Evolutionary conservation across 2,329 filamentous ascomycete genomes (phyloP).

Genomic region (Hysterium pulicare): DNA sequence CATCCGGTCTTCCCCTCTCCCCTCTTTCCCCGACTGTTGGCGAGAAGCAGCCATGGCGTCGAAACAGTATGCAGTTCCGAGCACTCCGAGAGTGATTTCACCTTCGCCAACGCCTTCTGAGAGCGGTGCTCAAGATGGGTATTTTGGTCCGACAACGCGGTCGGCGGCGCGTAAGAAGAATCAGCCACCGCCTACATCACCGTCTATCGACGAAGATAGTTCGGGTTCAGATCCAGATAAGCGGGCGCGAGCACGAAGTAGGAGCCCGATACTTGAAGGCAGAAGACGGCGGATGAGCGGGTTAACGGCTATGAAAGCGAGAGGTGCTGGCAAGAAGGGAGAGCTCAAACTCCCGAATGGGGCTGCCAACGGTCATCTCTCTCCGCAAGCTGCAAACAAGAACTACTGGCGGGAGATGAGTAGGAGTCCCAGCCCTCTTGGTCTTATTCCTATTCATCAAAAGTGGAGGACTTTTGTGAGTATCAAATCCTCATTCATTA

Average conservation of each 20-base stretch:
- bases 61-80: constrained; percentile 61
- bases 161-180: constrained; percentile 66
- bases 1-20: constrained; percentile 55
- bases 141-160: constrained; percentile 73
- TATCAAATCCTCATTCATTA: constrained; percentile 7
- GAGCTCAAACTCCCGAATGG: constrained; percentile 41
- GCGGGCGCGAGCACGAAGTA: constrained; percentile 66
- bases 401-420: constrained; percentile 86
- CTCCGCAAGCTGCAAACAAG: constrained; percentile 60
- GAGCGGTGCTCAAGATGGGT: constrained; percentile 52
- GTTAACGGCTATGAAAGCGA: constrained; percentile 50
- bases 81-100: constrained; percentile 83
- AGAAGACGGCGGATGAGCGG: constrained; percentile 50
- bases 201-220: constrained; percentile 61
- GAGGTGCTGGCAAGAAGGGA: constrained; percentile 31
- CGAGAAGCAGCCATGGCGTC: constrained; percentile 43
- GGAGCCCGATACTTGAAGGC: constrained; percentile 58
- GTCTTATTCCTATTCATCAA: constrained; percentile 90
- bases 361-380: constrained; percentile 65
- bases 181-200: constrained; percentile 55
- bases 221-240: constrained; percentile 53
- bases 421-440: constrained; percentile 85
- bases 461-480: constrained; percentile 83
- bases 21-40: constrained; percentile 51
- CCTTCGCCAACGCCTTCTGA: constrained; percentile 65